Evolutionary conservation across 345 rosid genomes (phyloP), one percentile per base, ranked within the genome.

Genomic region (Durio zibethinus): DNA sequence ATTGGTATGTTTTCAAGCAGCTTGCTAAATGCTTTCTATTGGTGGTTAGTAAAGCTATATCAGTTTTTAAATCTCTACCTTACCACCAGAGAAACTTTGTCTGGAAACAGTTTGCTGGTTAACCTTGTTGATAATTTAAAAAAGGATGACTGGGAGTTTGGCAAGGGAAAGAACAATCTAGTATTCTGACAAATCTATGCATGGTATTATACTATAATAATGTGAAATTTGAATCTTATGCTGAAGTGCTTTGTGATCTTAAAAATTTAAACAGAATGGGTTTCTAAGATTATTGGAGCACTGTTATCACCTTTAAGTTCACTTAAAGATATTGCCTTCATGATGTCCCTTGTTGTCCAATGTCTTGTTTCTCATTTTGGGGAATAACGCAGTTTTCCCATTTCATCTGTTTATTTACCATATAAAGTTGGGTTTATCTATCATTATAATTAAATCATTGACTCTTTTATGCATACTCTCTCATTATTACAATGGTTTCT

Each of bases 1-100:
- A 73, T 85, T 96, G 97, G 99, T 97, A 85, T 54, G 88, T 77
- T 61, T 9, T 4, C 7, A 21, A 45, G 52, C 43, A 11, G 36
- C 21, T 16, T 72, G 35, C 10, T 62, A 8, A 29, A 27, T n/a
- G 43, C 42, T 18, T 48, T 70, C 16, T 20, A 10, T 47, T 29
- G 42, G 57, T 20, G 5, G 27, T 31, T 33, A 18, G 9, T 50
- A 48, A 21, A 14, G 21, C 54, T 68, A 3, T 68, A 15, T 25
- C 21, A 2, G 21, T 68, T 45, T 68, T 43, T 25, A 43, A 40
- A 43, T 43, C 8, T 45, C 31, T 43, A 68, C 25, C 2, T n/a
- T 7, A 11, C 2, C 42, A 12, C 1, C 60, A 1, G 12, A 43
- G 35, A 23, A 67, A 45, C 53, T 43, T 42, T 68, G 54, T 27